Conservation (phyloP, 352 stramenopile species). For the Phytophthora pistaciae region DNA sequence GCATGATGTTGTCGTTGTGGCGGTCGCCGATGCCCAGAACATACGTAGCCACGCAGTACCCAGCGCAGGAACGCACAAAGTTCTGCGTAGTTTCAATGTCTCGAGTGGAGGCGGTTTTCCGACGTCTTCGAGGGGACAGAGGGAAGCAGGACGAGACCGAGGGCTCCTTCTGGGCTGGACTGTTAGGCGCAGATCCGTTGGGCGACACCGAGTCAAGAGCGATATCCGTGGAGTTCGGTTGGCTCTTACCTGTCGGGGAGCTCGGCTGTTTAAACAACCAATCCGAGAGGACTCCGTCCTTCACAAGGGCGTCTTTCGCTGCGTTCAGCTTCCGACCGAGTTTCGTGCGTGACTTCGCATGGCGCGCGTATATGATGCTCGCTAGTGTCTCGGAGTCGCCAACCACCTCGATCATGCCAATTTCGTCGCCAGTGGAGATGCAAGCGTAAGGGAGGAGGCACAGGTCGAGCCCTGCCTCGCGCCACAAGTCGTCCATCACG, state of each 20-base stretch:
- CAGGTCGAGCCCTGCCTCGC: slow-evolving; percentile 85
- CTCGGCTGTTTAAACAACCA: slow-evolving; percentile 64
- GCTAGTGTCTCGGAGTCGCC: slow-evolving; percentile 89
- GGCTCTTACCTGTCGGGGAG: slow-evolving; percentile 5
- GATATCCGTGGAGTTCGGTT: slow-evolving; percentile 9
- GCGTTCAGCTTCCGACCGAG: slow-evolving; percentile 72
- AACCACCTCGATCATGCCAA: slow-evolving; percentile 93
- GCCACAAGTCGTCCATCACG: slow-evolving; percentile 93
- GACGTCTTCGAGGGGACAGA: slow-evolving; percentile 48
- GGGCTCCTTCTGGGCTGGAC: slow-evolving; percentile 17
- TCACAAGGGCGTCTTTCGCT: slow-evolving; percentile 73
- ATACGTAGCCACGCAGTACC: slow-evolving; percentile 95
- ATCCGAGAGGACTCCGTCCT: slow-evolving; percentile 69
- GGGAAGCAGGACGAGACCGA: slow-evolving; percentile 65
- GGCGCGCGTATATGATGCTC: slow-evolving; percentile 84
- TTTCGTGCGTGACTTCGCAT: slow-evolving; percentile 68
- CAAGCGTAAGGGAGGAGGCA: slow-evolving; percentile 89
- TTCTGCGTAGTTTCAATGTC: slow-evolving; percentile 82
- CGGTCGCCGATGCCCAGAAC: slow-evolving; percentile 94
- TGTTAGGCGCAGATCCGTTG: slow-evolving; percentile 18
- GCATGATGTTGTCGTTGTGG: slow-evolving; percentile 97
- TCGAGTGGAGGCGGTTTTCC: slow-evolving; percentile 35
- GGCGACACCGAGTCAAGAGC: slow-evolving; percentile 25
- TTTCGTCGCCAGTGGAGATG: slow-evolving; percentile 86
- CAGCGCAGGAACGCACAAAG: slow-evolving; percentile 91